A percentile compares a stretch with the other conserved stretches of the same genome.
Evolutionary conservation across 1,284 basidiomycete genomes (phyloP).

Genomic region (Erythrobasidium hasegawianum): DNA sequence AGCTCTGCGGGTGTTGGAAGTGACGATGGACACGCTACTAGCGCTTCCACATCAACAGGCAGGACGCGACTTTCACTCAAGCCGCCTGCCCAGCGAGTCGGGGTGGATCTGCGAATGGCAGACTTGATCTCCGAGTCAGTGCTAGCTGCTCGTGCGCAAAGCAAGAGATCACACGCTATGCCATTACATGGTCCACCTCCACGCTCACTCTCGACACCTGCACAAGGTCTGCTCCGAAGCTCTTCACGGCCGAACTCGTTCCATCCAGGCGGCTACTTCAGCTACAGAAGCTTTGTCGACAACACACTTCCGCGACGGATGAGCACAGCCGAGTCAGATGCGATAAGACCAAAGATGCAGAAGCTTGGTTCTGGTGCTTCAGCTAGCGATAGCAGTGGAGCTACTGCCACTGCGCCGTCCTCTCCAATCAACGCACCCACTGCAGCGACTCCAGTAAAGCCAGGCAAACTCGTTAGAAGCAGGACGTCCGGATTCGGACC

Average conservation of each 20-base stretch:
- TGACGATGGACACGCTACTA: neutral
- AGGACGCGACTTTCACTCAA: conserved; percentile 29
- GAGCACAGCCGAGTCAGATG: conserved; percentile 26
- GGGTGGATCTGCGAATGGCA: conserved; percentile 24
- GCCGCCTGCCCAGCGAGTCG: conserved; percentile 28
- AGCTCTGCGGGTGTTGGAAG: neutral
- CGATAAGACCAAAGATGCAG: conserved; percentile 1
- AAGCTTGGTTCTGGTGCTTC: neutral
- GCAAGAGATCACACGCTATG: conserved; percentile 35
- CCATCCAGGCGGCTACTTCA: conserved; percentile 20
- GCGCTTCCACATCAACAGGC: neutral
- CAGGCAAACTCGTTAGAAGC: conserved; percentile 15
- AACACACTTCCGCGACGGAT: conserved; percentile 14
- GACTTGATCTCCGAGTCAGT: conserved; percentile 21
- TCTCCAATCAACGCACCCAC: neutral
- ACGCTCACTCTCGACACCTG: conserved; percentile 6
- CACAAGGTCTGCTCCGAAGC: neutral
- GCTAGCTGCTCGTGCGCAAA: conserved; percentile 26
- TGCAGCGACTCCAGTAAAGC: conserved; percentile 3
- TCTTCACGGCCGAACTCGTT: conserved; percentile 18
- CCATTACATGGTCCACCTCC: conserved; percentile 32
- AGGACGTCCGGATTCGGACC: conserved; percentile 13
- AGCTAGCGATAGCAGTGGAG: conserved; percentile 13
- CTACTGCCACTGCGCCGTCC: neutral
- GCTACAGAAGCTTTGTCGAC: conserved; percentile 23